Base-by-base conservation (phyloP, 441 rosid species). In the Pelargonium citronellum region DNA sequence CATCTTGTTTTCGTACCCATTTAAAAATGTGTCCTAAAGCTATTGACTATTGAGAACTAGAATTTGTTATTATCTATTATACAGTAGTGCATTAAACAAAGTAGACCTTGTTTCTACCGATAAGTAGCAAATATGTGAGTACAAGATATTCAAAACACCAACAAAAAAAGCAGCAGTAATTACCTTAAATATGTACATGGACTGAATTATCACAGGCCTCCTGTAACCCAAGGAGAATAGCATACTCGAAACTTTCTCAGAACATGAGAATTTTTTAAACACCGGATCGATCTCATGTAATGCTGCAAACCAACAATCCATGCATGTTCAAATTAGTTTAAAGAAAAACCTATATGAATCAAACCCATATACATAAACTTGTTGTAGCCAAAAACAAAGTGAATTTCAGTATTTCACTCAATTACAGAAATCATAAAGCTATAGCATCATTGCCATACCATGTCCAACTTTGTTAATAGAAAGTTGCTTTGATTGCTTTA, bases 391-490 rank as follows among this genome's bases (percentile, higher is more conserved):
- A 9, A 30, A 15, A 27, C 9, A 46, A 73, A 9, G 47, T 24
- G 55, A 53, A 8, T 61, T 22, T 46, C 30, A 58, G n/a, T n/a
- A n/a, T n/a, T n/a, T n/a, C n/a, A n/a, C n/a, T 20, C 17, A 7
- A 37, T 0, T 68, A 55, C 41, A 55, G 53, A 41, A 74, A 47
- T 47, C 34, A 51, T 66, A 76, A 53, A 0, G 41, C 20, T 30
- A 62, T 4, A 53, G 69, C 60, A 64, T n/a, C 64, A 37, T 37
- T 37, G 41, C 72, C 75, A 64, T 89, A 90, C 98, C 91, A 55
- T 95, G 96, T 8, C 97, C 99, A 73, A 88, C 97, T 90, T 95
- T 95, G 82, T 95, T 92, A 13, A 95, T 91, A 16, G 97, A 95
- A 46, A 89, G 85, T 71, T 90, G 83, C 83, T 95, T 92, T 0